Conservation (phyloP, 2,329 filamentous ascomycete genomes). For the Rasamsonia emersonii region DNA sequence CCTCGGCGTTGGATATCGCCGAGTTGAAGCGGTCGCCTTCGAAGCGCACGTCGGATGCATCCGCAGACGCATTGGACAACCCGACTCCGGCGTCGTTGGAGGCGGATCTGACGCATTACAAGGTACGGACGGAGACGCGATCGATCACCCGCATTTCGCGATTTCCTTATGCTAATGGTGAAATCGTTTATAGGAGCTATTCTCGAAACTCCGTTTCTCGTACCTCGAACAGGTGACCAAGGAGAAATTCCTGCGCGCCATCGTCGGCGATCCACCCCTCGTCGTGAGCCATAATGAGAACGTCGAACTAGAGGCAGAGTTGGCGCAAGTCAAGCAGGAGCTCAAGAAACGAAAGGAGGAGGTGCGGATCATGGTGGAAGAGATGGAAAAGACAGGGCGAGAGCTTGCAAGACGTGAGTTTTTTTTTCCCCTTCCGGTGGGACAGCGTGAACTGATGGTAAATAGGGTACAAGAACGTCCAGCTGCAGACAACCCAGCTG, state of each 20-base stretch:
- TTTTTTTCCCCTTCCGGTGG: neutral
- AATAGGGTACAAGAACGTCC: constrained; percentile 47
- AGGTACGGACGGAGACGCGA: no score
- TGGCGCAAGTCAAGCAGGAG: constrained; percentile 61
- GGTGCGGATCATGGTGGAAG: constrained; percentile 62
- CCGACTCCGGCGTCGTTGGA: constrained; percentile 68
- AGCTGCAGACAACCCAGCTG: constrained; percentile 44
- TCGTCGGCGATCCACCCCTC: constrained; percentile 81
- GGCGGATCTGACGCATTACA: constrained; percentile 81
- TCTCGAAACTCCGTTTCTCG: constrained; percentile 90
- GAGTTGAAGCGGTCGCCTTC: constrained; percentile 21
- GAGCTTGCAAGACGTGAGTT: constrained; percentile 51
- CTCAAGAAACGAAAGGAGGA: constrained; percentile 74
- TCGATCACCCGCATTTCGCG: no score
- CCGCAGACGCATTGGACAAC: constrained; percentile 54
- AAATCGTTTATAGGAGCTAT: constrained; percentile 58
- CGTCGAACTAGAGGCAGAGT: constrained; percentile 61
- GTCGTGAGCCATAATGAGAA: constrained; percentile 81
- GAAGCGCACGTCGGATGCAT: constrained; percentile 64
- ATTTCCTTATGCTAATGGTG: no score
- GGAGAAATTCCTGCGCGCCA: constrained; percentile 90
- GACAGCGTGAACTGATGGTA: neutral
- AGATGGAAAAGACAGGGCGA: constrained; percentile 61
- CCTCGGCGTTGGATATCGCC: constrained; percentile 31
- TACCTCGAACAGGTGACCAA: constrained; percentile 98